A percentile compares a stretch with the other conserved stretches of the same genome.
These are phyloP conservation scores for Berkeleyomyces rouxiae DNA, from an alignment of 2,329 filamentous ascomycete species.

Conservation along the genomic window DNA sequence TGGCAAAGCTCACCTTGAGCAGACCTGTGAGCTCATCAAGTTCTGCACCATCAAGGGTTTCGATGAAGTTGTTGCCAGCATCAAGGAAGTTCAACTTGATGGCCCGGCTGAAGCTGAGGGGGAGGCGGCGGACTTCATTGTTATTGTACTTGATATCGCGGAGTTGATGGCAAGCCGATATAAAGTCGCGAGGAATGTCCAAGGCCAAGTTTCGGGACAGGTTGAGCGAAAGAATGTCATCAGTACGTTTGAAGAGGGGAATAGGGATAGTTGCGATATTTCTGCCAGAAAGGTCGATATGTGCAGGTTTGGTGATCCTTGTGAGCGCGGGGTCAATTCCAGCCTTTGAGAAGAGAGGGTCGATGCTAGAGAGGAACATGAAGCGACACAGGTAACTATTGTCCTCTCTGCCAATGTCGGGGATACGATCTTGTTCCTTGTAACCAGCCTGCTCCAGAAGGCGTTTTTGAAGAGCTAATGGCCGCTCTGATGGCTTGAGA, in stretches of 20 bases:
- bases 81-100: slow-evolving; percentile 74
- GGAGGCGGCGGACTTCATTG: slow-evolving; percentile 78
- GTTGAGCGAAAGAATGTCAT: slow-evolving; percentile 88
- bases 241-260: slow-evolving; percentile 74
- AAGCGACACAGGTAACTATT: slow-evolving; percentile 95
- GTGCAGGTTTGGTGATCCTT: slow-evolving; percentile 78
- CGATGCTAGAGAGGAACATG: slow-evolving; percentile 58
- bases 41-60: slow-evolving; percentile 72
- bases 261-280: slow-evolving; percentile 94
- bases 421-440: slow-evolving; percentile 66
- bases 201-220: slow-evolving; percentile 82
- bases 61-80: slow-evolving; percentile 83
- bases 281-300: slow-evolving; percentile 77
- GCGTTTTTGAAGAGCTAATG: slow-evolving; percentile 79
- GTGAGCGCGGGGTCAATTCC: slow-evolving; percentile 61
- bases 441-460: slow-evolving; percentile 87
- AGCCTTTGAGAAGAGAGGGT: slow-evolving; percentile 46
- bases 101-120: slow-evolving; percentile 68
- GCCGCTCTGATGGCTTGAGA: slow-evolving; percentile 60
- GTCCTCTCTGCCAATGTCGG: slow-evolving; percentile 89
- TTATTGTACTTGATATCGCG: slow-evolving; percentile 92
- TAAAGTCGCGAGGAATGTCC: slow-evolving; percentile 89
- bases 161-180: slow-evolving; percentile 78
- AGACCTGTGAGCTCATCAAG: slow-evolving; percentile 59
- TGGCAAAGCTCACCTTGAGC: slow-evolving; percentile 80